These are phyloP conservation scores for Chrysosporium queenslandicum DNA, from an alignment of 2,329 filamentous ascomycete genomes.

Conservation along the genomic window DNA sequence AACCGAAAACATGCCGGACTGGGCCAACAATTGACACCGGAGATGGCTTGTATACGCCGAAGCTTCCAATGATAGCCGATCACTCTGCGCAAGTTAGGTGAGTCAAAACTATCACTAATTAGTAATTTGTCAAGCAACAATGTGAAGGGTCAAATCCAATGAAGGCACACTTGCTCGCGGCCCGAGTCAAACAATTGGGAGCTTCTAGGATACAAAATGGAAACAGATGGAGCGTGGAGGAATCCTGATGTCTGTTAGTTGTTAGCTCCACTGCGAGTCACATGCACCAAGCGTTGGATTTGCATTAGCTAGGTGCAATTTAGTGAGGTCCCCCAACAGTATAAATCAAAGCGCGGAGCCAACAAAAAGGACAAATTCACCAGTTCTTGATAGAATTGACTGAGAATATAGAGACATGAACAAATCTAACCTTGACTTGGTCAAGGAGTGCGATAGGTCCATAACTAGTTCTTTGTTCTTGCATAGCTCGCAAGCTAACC, in stretches of 20 bases:
- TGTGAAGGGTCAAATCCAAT: background rate
- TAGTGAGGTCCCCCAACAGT: background rate
- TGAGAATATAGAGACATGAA: background rate
- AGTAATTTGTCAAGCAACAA: background rate
- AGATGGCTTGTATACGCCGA: background rate
- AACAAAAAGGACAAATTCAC: background rate
- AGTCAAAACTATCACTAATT: slow-evolving; percentile 3
- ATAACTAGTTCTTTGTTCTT: background rate
- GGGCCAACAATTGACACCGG: background rate
- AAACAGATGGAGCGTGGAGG: slow-evolving; percentile 1
- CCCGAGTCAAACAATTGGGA: background rate
- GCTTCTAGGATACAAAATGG: background rate
- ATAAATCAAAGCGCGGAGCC: too few relatives aligned
- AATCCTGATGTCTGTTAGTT: background rate
- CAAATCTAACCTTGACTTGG: slow-evolving; percentile 38
- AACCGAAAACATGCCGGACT: slow-evolving; percentile 47
- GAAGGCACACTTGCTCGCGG: background rate
- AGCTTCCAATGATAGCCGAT: background rate
- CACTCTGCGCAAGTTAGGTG: background rate
- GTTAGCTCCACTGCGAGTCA: too few relatives aligned
- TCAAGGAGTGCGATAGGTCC: slow-evolving; percentile 48
- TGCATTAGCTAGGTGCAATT: background rate
- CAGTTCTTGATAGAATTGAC: background rate
- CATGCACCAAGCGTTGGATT: background rate
- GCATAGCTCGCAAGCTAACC: background rate